Evolutionary conservation across 768 basidiomycete species (phyloP).

Genomic region (Pleurotus cornucopiae): DNA sequence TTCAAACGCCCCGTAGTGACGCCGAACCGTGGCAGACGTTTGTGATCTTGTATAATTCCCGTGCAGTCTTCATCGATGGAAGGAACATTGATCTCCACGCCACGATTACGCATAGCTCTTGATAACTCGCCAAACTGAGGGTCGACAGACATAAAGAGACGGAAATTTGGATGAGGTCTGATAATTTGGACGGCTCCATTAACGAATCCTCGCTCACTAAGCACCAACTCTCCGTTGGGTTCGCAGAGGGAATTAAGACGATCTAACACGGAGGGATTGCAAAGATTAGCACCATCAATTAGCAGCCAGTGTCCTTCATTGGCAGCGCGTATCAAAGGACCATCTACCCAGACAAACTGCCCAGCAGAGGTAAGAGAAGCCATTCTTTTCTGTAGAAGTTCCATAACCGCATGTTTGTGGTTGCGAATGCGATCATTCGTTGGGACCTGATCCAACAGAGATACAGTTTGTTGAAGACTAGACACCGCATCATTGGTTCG

Average conservation of each 20-base stretch:
- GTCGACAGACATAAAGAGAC: constrained; percentile 92
- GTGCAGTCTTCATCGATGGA: constrained; percentile 40
- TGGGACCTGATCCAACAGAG: constrained; percentile 23
- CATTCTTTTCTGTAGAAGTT: constrained; percentile 14
- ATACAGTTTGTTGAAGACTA: constrained; percentile 19
- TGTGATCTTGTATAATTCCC: constrained; percentile 38
- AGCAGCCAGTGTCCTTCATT: constrained; percentile 86
- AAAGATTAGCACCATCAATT: constrained; percentile 90
- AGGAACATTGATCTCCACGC: constrained; percentile 73
- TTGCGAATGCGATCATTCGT: background rate
- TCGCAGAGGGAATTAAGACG: constrained; percentile 96
- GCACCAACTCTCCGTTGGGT: constrained; percentile 69
- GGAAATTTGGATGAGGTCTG: constrained; percentile 82
- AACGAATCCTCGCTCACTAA: constrained; percentile 87
- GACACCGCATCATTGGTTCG: constrained; percentile 1
- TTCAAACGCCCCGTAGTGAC: constrained; percentile 5
- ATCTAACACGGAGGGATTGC: constrained; percentile 93
- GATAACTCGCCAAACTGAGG: constrained; percentile 91
- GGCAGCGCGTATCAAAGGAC: constrained; percentile 83
- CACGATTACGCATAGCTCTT: constrained; percentile 97
- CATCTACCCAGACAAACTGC: constrained; percentile 93
- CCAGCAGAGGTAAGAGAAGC: constrained; percentile 29
- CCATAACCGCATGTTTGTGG: constrained; percentile 14
- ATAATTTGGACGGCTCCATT: constrained; percentile 71
- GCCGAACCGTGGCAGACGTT: constrained; percentile 38